Evolutionary conservation across 2,329 filamentous ascomycete species (phyloP).

Genomic region (Aspergillus flavus): DNA sequence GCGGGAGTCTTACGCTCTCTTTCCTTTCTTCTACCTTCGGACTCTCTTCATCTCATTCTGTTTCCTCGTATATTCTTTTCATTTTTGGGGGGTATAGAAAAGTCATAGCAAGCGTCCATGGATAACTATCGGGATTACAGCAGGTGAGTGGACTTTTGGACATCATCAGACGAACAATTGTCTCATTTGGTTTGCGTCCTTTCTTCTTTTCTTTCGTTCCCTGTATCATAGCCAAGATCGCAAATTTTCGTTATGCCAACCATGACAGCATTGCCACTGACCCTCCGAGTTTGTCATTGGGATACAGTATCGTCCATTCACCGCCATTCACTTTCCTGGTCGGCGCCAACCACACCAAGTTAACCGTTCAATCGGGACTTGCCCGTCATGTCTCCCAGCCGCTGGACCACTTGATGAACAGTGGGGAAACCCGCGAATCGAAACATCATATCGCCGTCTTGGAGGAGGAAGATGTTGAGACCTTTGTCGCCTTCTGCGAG

Average conservation of each 20-base stretch:
- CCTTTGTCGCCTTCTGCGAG: slow-evolving; percentile 53
- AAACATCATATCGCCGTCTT: slow-evolving; percentile 45
- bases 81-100: neutral
- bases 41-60: neutral
- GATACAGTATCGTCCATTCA: slow-evolving; percentile 46
- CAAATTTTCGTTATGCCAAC: slow-evolving; percentile 12
- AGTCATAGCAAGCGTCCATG: slow-evolving; percentile 21
- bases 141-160: slow-evolving; percentile 28
- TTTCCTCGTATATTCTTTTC: neutral
- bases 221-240: neutral
- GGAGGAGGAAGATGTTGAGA: slow-evolving; percentile 52
- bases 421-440: slow-evolving; percentile 50
- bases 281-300: slow-evolving; percentile 15
- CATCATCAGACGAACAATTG: neutral
- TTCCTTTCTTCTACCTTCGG: neutral
- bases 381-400: slow-evolving; percentile 48
- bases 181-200: neutral
- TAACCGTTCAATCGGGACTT: slow-evolving; percentile 50
- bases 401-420: slow-evolving; percentile 49
- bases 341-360: slow-evolving; percentile 48
- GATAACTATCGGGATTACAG: slow-evolving; percentile 34
- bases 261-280: slow-evolving; percentile 24
- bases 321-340: slow-evolving; percentile 51
- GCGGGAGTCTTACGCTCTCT: neutral
- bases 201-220: neutral